Evolutionary conservation across 352 stramenopile genomes (phyloP), one percentile per base, ranked within the genome.

Genomic region (Aphanomyces stellatus): DNA sequence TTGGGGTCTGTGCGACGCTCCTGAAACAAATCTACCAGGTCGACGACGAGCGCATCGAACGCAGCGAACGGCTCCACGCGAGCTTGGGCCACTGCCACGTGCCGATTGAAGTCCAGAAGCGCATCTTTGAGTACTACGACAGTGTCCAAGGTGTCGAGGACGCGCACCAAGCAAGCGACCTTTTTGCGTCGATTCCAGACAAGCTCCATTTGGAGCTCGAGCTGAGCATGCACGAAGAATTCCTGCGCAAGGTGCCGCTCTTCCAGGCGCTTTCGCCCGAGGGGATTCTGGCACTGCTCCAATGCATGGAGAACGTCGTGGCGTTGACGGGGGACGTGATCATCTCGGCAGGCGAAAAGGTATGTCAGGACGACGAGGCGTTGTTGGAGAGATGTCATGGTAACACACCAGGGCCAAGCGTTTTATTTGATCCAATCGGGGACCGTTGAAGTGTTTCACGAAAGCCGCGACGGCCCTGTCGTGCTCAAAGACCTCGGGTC

Each of bases 171-270:
- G 30, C 49, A 11, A n/a, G 7, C 7, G 49, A 33, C 11, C 15
- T 57, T 11, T 57, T 57, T 35, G 7, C 17, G 5, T 15, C 17
- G 7, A 33, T 57, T 17, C 49, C 49, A 30, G 5, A 7, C 7
- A 57, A 57, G 49, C 19, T 57, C 17, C 49, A 57, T 24, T 37
- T 57, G 6, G 49, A 57, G 49, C 49, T 57, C 22, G n/a, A 15
- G 49, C 13, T 37, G 11, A 30, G 13, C 22, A 11, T 57, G 25
- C 22, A 37, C 13, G 13, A 37, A 8, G 11, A 22, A 35, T 57
- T 57, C 25, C 19, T 57, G 49, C 13, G 33, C 30, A 57, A 57
- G 22, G 49, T 57, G 10, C 49, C 49, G 49, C 30, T 57, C 22
- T 57, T 57, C 30, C 49, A 24, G 28, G 33, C 49, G 25, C 49